phyloP scores from a whole-genome alignment of 805 yeast species.

The Candida boidinii region DNA sequence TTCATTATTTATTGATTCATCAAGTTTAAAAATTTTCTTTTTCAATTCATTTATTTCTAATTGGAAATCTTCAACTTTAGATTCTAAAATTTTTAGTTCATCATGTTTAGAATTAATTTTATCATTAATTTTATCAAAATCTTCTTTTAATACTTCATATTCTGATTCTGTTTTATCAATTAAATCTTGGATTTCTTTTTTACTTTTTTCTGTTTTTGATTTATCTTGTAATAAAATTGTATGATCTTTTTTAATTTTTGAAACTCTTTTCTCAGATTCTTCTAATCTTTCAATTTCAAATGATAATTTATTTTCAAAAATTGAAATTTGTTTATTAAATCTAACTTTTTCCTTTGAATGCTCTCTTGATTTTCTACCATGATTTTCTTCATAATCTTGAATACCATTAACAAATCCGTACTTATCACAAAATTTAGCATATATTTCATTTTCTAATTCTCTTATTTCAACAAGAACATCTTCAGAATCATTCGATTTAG shows the following conservation, averaged over 20 bases:
- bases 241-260: constrained; percentile 32
- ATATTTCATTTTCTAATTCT: constrained; percentile 35
- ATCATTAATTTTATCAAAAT: constrained; percentile 15
- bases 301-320: constrained; percentile 48
- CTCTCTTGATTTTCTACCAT: constrained; percentile 48
- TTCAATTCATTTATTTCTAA: constrained; percentile 21
- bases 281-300: constrained; percentile 56
- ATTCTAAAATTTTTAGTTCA: constrained; percentile 20
- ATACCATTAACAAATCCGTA: constrained; percentile 44
- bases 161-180: constrained; percentile 33
- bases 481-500: constrained; percentile 20
- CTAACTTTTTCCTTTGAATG: constrained; percentile 56
- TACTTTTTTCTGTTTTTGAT: constrained; percentile 23
- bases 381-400: constrained; percentile 61
- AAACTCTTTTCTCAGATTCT: constrained; percentile 41
- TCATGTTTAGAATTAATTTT: constrained; percentile 9
- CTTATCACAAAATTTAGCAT: constrained; percentile 43
- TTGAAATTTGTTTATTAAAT: constrained; percentile 50
- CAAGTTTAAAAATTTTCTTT: constrained; percentile 30
- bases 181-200: constrained; percentile 21
- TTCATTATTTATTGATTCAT: constrained; percentile 45
- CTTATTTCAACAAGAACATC: constrained; percentile 8
- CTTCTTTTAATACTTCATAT: constrained; percentile 27
- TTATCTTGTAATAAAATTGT: constrained; percentile 27
- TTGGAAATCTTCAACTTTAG: constrained; percentile 18